A percentile compares a stretch with the other conserved stretches of the same genome.
phyloP scores from a whole-genome alignment of 148 eudicot species.

The Camellia sinensis region DNA sequence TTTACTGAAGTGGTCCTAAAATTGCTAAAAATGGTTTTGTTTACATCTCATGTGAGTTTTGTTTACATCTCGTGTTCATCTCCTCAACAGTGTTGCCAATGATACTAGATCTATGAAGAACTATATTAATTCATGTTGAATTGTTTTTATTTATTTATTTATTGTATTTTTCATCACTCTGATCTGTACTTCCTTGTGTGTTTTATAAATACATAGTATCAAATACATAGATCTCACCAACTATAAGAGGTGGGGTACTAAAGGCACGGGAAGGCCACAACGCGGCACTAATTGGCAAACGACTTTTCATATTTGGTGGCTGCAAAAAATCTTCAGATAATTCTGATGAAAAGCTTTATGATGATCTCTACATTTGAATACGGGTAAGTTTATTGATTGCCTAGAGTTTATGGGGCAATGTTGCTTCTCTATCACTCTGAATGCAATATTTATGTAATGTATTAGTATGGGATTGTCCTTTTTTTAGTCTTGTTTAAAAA shows the following conservation, averaged over 20 bases:
- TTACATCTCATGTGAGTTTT: neutral
- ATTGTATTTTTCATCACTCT: neutral
- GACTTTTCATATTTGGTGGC: constrained; percentile 87
- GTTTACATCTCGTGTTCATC: neutral
- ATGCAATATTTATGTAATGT: neutral
- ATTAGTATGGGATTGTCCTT: neutral
- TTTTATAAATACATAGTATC: constrained; percentile 39
- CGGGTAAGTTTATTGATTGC: constrained; percentile 37
- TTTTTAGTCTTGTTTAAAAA: neutral
- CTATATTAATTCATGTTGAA: neutral
- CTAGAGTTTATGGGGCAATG: neutral
- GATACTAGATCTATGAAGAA: neutral
- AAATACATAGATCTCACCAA: constrained; percentile 75
- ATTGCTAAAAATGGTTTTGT: neutral
- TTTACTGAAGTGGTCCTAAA: neutral
- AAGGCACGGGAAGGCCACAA: constrained; percentile 89
- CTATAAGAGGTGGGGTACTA: constrained; percentile 67
- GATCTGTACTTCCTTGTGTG: neutral
- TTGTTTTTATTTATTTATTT: neutral
- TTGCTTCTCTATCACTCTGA: neutral
- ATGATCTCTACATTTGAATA: constrained; percentile 79
- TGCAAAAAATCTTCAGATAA: constrained; percentile 59
- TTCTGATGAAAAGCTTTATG: constrained; percentile 53
- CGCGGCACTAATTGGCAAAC: constrained; percentile 80
- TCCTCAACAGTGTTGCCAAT: neutral